Conservation (phyloP, 768 basidiomycete species). For the Boletus patriciae region DNA sequence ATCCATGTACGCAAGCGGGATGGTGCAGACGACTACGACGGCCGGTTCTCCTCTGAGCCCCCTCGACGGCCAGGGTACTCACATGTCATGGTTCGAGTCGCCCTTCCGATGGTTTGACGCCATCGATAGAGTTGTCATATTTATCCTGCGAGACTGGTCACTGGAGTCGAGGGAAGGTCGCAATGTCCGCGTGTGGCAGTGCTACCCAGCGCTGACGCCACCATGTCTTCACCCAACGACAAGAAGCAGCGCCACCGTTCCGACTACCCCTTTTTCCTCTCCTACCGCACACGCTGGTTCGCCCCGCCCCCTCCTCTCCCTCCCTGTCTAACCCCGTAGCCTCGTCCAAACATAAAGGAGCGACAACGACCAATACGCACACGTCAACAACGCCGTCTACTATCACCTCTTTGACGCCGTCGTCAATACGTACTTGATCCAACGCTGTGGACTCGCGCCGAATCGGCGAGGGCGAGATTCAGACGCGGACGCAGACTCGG, state of each 20-base stretch:
- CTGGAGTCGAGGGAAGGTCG: too few species aligned
- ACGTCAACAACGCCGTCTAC: slow-evolving; percentile 80
- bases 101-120: too few species aligned
- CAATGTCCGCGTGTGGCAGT: too few species aligned
- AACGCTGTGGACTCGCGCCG: slow-evolving; percentile 58
- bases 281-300: slow-evolving; percentile 72
- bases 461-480: slow-evolving; percentile 40
- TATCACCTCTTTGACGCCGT: slow-evolving; percentile 82
- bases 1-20: too few species aligned
- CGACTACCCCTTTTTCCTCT: slow-evolving; percentile 60
- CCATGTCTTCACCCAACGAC: slow-evolving; percentile 2
- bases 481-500: too few species aligned
- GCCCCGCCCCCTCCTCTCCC: slow-evolving; percentile 2
- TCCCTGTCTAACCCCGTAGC: slow-evolving; percentile 11
- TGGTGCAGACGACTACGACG: too few species aligned
- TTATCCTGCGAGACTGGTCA: too few species aligned
- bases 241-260: slow-evolving; percentile 43
- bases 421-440: slow-evolving; percentile 76
- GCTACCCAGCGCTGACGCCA: too few species aligned
- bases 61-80: too few species aligned
- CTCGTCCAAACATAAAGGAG: slow-evolving; percentile 51
- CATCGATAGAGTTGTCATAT: too few species aligned
- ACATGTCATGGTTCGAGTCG: too few species aligned
- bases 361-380: slow-evolving; percentile 84
- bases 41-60: too few species aligned